A percentile compares a stretch with the other conserved stretches of the same genome.
Conservation (phyloP, 2,329 filamentous ascomycete genomes). For the Phialocephala subalpina region DNA sequence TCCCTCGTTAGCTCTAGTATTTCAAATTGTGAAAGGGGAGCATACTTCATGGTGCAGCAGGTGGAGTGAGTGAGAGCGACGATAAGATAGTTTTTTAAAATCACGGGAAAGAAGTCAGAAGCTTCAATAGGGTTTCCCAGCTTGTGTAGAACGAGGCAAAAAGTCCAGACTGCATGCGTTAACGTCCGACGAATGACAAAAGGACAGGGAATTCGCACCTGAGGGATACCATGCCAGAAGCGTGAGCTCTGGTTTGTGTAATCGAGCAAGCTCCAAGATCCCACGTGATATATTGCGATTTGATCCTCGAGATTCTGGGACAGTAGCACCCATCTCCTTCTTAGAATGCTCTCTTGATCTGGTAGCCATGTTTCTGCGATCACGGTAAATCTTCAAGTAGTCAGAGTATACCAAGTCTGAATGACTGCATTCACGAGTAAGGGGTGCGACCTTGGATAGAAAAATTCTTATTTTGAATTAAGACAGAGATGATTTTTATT, state of each 20-base stretch:
- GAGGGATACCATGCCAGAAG: conserved; percentile 1
- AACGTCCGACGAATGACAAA: neutral
- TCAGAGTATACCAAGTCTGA: no score
- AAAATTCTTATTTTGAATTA: no score
- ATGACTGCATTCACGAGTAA: no score
- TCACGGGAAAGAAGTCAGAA: neutral
- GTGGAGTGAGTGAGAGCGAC: neutral
- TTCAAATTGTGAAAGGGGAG: neutral
- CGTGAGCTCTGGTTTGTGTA: neutral
- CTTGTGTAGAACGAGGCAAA: neutral
- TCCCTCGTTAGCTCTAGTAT: neutral
- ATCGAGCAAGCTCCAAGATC: neutral
- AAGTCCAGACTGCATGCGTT: neutral
- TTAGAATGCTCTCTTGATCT: neutral
- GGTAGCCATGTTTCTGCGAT: neutral
- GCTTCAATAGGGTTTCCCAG: neutral
- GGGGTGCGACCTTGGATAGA: no score
- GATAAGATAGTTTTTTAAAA: neutral
- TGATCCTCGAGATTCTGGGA: neutral
- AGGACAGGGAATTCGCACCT: neutral
- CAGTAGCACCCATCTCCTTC: neutral
- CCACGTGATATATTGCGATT: neutral
- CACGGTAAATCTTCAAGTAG: no score
- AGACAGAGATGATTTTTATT: no score
- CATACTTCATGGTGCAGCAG: conserved; percentile 6